Conservation (phyloP, 192 early-diverging fungal genomes). For the Thoreauomyces humboldtii region DNA sequence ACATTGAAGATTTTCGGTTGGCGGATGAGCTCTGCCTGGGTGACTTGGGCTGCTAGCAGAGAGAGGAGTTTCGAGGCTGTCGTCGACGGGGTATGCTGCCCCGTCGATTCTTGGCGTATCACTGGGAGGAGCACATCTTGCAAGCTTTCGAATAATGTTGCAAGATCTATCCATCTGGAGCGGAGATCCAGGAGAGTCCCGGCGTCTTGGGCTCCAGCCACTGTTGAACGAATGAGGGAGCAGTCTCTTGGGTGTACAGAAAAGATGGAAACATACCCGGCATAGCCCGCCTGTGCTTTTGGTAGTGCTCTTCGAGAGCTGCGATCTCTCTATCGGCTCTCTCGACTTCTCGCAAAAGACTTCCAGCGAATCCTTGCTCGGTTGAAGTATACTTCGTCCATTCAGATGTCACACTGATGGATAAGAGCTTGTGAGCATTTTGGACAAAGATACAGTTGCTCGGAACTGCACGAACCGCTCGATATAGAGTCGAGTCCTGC, state of each 20-base stretch:
- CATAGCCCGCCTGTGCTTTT: background rate
- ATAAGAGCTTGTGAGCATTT: no score
- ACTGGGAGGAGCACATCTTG: background rate
- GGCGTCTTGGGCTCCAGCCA: constrained; percentile 3
- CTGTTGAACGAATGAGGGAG: background rate
- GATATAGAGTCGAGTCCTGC: no score
- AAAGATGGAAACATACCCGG: background rate
- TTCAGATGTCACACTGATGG: background rate
- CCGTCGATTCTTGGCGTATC: background rate
- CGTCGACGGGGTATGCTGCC: background rate
- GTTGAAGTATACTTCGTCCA: background rate
- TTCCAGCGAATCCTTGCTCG: background rate
- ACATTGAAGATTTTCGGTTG: no score
- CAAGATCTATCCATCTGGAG: background rate
- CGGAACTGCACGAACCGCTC: no score
- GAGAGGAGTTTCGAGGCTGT: background rate
- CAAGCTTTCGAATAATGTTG: background rate
- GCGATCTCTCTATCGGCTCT: constrained; percentile 3
- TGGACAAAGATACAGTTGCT: no score
- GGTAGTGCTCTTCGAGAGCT: background rate
- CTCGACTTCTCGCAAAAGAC: background rate
- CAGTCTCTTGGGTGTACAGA: background rate
- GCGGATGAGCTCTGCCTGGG: no score
- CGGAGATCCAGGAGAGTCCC: constrained; percentile 1
- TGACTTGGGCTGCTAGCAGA: background rate